A percentile compares a stretch with the other conserved stretches of the same genome.
These are phyloP conservation scores for Candida ortonii DNA, from an alignment of 805 yeast species.

Conservation along the genomic window DNA sequence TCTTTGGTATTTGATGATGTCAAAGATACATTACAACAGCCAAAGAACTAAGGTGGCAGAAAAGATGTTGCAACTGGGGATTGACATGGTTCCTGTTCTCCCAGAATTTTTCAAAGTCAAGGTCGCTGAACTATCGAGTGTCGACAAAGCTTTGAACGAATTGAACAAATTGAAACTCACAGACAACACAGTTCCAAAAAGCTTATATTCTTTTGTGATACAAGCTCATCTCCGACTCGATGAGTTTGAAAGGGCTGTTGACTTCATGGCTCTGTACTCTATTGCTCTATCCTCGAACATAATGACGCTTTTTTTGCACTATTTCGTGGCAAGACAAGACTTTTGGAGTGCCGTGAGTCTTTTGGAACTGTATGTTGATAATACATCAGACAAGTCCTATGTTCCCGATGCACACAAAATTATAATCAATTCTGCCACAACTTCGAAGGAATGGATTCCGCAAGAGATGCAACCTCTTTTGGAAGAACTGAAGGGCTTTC, in stretches of 20 bases:
- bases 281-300: background rate
- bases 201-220: slow-evolving; percentile 1
- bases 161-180: background rate
- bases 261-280: background rate
- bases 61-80: slow-evolving; percentile 2
- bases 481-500: too few relatives aligned
- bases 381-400: too few relatives aligned
- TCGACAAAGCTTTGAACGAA: background rate
- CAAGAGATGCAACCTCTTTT: too few relatives aligned
- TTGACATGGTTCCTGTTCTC: slow-evolving; percentile 4
- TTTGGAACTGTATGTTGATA: too few relatives aligned
- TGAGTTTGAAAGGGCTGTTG: slow-evolving; percentile 1
- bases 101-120: slow-evolving; percentile 2
- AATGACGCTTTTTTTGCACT: slow-evolving; percentile 1
- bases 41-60: slow-evolving; percentile 3
- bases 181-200: background rate
- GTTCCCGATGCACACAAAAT: too few relatives aligned
- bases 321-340: slow-evolving; percentile 1
- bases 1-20: slow-evolving; percentile 5
- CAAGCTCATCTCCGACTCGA: too few relatives aligned
- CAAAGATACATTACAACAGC: background rate
- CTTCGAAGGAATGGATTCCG: too few relatives aligned
- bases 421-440: too few relatives aligned
- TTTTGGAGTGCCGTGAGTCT: slow-evolving; percentile 1
- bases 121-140: background rate